Evolutionary conservation across 1,284 basidiomycete genomes (phyloP), one percentile per base, ranked within the genome.

Genomic region (Moesziomyces aphidis): DNA sequence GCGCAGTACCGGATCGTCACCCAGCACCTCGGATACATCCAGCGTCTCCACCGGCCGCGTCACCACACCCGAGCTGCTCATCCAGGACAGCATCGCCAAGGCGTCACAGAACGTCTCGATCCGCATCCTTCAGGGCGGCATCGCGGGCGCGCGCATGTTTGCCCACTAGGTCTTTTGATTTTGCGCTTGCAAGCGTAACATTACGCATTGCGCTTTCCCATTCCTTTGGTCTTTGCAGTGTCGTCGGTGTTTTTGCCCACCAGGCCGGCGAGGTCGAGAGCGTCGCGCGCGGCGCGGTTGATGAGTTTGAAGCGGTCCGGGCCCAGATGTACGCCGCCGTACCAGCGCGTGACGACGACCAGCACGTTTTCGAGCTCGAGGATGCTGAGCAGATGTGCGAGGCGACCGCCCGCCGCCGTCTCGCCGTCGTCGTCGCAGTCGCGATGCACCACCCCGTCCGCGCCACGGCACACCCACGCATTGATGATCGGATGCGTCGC

Each of bases 351-450:
- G 11, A 84, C 83, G 5, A 84, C 79, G 19, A 84, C 82, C 6
- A 84, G 55, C 5, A 72, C 81, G 51, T 83, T 83, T 23, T 77
- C 74, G 23, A 83, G 19, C 28, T 74, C 76, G 48, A 83, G 52
- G 4, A 85, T 61, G 34, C 77, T 65, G 10, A 85, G 60, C 22
- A 85, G 59, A 66, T 85, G 85, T 0, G 85, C 85, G 9, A 85
- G 55, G 10, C 85, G 61, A 1, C 81, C 82, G 1, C 85, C 85
- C 1, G 85, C 85, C 0, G 85, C 84, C 1, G 82, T 77, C 55
- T 85, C 85, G 43, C 84, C 85, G 54, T 83, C 77, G 44, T 85
- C 83, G 56, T 83, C 80, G 57, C 78, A 78, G 54, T 83, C 83
- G 36, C 81, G 76, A 66, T 85, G 82, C 3, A 81, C 34, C 3